These are phyloP conservation scores for Mallotus nudiflorus DNA, from an alignment of 345 rosid genomes.

Conservation along the genomic window DNA sequence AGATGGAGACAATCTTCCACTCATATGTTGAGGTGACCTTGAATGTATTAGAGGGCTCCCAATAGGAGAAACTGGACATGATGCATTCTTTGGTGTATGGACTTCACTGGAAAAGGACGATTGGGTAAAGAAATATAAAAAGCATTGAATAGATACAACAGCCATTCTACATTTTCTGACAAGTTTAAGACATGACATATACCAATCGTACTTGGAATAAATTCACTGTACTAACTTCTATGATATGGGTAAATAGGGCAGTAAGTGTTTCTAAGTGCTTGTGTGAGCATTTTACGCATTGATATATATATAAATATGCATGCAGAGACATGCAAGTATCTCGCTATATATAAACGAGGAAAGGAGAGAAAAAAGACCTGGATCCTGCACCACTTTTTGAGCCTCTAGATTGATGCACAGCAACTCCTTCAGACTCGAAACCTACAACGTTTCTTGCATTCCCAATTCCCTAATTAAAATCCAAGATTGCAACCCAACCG, in stretches of 20 bases:
- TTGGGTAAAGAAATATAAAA: background rate
- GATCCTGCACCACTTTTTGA: slow-evolving; percentile 14
- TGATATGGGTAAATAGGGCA: background rate
- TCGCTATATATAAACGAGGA: background rate
- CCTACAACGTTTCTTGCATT: slow-evolving; percentile 19
- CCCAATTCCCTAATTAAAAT: slow-evolving; percentile 23
- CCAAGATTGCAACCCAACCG: slow-evolving; percentile 16
- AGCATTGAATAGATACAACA: background rate
- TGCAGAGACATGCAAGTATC: too few relatives aligned
- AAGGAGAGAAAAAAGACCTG: slow-evolving; percentile 15
- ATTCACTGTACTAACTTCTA: background rate
- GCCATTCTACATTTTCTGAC: background rate
- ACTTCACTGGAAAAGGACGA: slow-evolving; percentile 19
- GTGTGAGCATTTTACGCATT: background rate
- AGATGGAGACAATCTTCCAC: slow-evolving; percentile 27
- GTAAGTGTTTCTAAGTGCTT: too few relatives aligned
- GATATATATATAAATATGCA: too few relatives aligned
- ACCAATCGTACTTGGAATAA: background rate
- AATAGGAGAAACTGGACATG: slow-evolving; percentile 27
- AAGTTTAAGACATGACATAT: background rate
- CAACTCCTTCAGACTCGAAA: slow-evolving; percentile 27
- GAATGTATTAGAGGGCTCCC: slow-evolving; percentile 32
- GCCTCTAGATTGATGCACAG: slow-evolving; percentile 23
- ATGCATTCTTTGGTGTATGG: slow-evolving; percentile 21
- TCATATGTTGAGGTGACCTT: slow-evolving; percentile 30